These are phyloP conservation scores for Leccinum subgranulosum DNA, from an alignment of 768 basidiomycete genomes.

Conservation along the genomic window DNA sequence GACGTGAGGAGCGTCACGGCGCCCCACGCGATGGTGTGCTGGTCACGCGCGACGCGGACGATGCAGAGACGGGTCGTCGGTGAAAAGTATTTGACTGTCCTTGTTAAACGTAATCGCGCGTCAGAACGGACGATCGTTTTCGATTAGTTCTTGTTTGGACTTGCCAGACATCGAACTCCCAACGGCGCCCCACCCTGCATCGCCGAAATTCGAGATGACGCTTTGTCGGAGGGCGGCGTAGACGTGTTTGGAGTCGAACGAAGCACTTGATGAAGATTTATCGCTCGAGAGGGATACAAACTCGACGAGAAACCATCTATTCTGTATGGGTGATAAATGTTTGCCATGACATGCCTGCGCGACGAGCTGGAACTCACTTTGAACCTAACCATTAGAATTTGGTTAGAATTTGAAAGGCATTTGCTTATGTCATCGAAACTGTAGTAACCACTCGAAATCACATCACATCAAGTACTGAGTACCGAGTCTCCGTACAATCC, in stretches of 20 bases:
- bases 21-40: conserved; percentile 77
- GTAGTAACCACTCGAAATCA: too few species aligned
- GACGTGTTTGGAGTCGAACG: conserved; percentile 59
- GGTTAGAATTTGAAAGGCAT: conserved; percentile 16
- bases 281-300: conserved; percentile 50
- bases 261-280: conserved; percentile 1
- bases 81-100: conserved; percentile 83
- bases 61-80: conserved; percentile 82
- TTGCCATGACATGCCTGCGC: neutral
- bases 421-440: conserved; percentile 14
- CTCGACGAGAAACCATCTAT: conserved; percentile 87
- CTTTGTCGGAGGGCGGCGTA: conserved; percentile 42
- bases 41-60: conserved; percentile 80
- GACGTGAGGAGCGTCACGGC: conserved; percentile 69
- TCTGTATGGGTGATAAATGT: conserved; percentile 43
- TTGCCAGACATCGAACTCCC: conserved; percentile 42
- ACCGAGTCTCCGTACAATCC: neutral
- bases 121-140: conserved; percentile 4
- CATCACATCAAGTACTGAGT: neutral
- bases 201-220: too few species aligned
- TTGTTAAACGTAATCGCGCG: conserved; percentile 28
- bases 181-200: too few species aligned
- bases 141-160: too few species aligned
- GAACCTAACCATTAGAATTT: conserved; percentile 47
- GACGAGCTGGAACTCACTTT: conserved; percentile 40